Evolutionary conservation across 1,284 basidiomycete species (phyloP).

Genomic region (Lignosus rhinocerotis): DNA sequence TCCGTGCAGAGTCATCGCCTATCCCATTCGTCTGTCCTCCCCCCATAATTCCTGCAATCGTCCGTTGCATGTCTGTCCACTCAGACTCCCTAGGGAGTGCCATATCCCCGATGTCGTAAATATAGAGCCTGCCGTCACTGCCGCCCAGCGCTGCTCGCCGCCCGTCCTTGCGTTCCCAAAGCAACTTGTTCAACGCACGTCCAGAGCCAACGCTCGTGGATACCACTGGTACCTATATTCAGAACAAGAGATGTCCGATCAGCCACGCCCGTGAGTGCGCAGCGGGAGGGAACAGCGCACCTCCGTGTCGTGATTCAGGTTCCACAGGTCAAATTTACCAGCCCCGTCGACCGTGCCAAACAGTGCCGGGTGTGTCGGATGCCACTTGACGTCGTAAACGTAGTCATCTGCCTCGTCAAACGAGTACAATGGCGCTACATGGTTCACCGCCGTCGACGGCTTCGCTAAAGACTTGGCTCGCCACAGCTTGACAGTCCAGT

Average conservation of each 20-base stretch:
- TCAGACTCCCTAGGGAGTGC: conserved; percentile 82
- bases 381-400: conserved; percentile 99
- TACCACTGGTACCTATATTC: conserved; percentile 71
- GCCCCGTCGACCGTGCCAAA: conserved; percentile 95
- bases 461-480: conserved; percentile 71
- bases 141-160: conserved; percentile 86
- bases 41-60: conserved; percentile 63
- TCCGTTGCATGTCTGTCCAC: conserved; percentile 89
- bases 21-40: conserved; percentile 56
- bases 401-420: conserved; percentile 98
- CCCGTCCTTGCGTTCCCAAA: conserved; percentile 90
- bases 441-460: conserved; percentile 54
- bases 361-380: conserved; percentile 90
- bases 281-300: conserved; percentile 45
- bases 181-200: conserved; percentile 90
- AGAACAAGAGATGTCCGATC: neutral
- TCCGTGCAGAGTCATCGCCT: conserved; percentile 45
- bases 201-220: conserved; percentile 72
- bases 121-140: conserved; percentile 89
- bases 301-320: conserved; percentile 93
- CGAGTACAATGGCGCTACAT: conserved; percentile 77
- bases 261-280: neutral
- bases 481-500: conserved; percentile 98
- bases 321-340: conserved; percentile 96
- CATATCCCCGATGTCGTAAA: conserved; percentile 94